These are phyloP conservation scores for Thuidium tamariscinum DNA, from an alignment of 225 moss, liverwort and hornwort genomes.

Conservation along the genomic window DNA sequence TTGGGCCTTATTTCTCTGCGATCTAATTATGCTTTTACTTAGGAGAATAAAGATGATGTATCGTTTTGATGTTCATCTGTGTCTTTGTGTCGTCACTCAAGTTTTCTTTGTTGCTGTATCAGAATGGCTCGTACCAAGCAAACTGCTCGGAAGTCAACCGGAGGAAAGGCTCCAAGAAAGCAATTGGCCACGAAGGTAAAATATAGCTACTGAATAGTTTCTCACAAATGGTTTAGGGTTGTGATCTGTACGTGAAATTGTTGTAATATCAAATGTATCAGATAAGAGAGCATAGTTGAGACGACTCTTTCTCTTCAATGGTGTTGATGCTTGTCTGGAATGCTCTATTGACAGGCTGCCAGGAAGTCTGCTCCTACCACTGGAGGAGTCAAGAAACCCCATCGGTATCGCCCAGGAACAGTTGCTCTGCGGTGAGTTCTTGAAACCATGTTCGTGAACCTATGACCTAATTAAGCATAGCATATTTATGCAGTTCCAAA, in stretches of 20 bases:
- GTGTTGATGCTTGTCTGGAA: not conserved
- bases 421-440: slow-evolving; percentile 29
- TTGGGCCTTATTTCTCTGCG: not conserved
- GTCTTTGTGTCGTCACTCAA: not conserved
- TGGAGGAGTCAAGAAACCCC: slow-evolving; percentile 44
- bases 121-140: slow-evolving; percentile 1
- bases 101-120: not conserved
- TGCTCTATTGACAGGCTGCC: slow-evolving; percentile 3
- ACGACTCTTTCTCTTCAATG: not conserved
- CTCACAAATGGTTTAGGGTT: not conserved
- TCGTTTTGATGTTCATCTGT: not conserved
- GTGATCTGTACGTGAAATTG: too few species aligned
- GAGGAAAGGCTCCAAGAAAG: slow-evolving; percentile 30
- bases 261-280: not conserved
- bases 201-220: not conserved
- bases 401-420: slow-evolving; percentile 4
- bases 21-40: not conserved
- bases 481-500: not conserved
- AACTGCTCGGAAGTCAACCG: not conserved
- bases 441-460: not conserved
- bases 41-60: not conserved
- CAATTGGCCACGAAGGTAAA: slow-evolving; percentile 53
- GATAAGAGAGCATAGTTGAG: not conserved
- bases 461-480: not conserved
- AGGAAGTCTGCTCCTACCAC: slow-evolving; percentile 41